Evolutionary conservation across 805 yeast genomes (phyloP).

Genomic region (Scheffersomyces ergatensis): DNA sequence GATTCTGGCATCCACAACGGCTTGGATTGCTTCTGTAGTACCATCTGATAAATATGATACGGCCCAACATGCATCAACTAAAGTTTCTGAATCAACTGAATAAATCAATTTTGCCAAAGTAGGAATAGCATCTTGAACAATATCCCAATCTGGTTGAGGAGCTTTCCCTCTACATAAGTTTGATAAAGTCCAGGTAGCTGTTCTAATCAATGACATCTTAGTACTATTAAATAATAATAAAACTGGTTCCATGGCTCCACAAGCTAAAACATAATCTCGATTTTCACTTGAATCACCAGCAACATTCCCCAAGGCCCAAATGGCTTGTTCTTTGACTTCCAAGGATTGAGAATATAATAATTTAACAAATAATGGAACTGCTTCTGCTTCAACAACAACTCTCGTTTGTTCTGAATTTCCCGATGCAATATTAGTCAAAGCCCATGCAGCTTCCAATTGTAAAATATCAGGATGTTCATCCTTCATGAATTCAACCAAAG

Average conservation of each 20-base stretch:
- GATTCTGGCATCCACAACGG: slow-evolving; percentile 93
- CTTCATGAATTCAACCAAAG: slow-evolving; percentile 80
- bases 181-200: slow-evolving; percentile 97
- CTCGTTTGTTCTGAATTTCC: slow-evolving; percentile 88
- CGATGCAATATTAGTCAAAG: slow-evolving; percentile 96
- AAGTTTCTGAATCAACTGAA: slow-evolving; percentile 87
- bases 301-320: slow-evolving; percentile 98
- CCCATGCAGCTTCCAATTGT: slow-evolving; percentile 99
- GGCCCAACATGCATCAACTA: slow-evolving; percentile 99
- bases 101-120: slow-evolving; percentile 87
- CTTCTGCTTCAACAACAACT: slow-evolving; percentile 88
- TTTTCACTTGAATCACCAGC: slow-evolving; percentile 93
- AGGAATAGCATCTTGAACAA: slow-evolving; percentile 85
- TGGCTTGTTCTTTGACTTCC: slow-evolving; percentile 97
- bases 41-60: slow-evolving; percentile 94
- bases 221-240: slow-evolving; percentile 73
- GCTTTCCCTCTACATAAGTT: slow-evolving; percentile 94
- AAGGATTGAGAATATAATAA: slow-evolving; percentile 75
- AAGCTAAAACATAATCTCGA: slow-evolving; percentile 84
- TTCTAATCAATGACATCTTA: slow-evolving; percentile 86
- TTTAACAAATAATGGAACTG: slow-evolving; percentile 87
- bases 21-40: slow-evolving; percentile 87
- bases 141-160: slow-evolving; percentile 94
- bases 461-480: slow-evolving; percentile 74
- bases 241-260: slow-evolving; percentile 88